Percentiles rank a stretch among this genome's conserved stretches.
Evolutionary conservation across 2,329 filamentous ascomycete genomes (phyloP).

Genomic region (Fusarium aywerte): DNA sequence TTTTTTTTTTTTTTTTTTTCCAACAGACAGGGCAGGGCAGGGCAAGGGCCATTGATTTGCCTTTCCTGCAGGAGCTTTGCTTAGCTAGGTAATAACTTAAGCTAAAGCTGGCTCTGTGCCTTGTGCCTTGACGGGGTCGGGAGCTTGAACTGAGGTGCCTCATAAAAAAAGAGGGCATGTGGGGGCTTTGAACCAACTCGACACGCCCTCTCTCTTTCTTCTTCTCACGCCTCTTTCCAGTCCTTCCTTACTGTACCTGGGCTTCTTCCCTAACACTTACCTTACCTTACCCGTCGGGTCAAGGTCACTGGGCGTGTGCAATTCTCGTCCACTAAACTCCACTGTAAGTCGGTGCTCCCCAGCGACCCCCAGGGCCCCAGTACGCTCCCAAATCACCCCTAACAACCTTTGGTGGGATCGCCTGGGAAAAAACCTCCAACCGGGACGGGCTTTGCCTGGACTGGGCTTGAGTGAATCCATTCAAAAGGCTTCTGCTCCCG

Average conservation of each 20-base stretch:
- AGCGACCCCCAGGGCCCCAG: slow-evolving; percentile 42
- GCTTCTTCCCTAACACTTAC: background rate
- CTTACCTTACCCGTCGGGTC: slow-evolving; percentile 2
- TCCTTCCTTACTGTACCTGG: background rate
- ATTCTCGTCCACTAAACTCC: slow-evolving; percentile 31
- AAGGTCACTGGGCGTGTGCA: slow-evolving; percentile 19
- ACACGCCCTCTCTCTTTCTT: slow-evolving; percentile 11
- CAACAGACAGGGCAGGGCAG: background rate
- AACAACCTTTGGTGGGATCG: slow-evolving; percentile 49
- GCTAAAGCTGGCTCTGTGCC: slow-evolving; percentile 16
- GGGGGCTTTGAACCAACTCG: background rate
- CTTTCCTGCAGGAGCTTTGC: slow-evolving; percentile 4
- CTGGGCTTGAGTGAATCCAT: slow-evolving; percentile 47
- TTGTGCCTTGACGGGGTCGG: slow-evolving; percentile 36
- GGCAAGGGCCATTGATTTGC: slow-evolving; percentile 16
- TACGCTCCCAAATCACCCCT: slow-evolving; percentile 50
- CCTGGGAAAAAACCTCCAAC: slow-evolving; percentile 47
- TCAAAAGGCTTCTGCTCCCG: slow-evolving; percentile 56
- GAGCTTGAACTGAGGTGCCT: background rate
- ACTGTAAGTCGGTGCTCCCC: slow-evolving; percentile 40
- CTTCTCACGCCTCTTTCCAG: slow-evolving; percentile 7
- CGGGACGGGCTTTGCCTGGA: slow-evolving; percentile 31
- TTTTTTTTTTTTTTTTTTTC: background rate
- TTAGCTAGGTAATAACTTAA: background rate
- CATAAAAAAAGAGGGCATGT: slow-evolving; percentile 2